phyloP scores from a whole-genome alignment of 176 grass and related monocot genomes.

The maize (Zea mays) region DNA sequence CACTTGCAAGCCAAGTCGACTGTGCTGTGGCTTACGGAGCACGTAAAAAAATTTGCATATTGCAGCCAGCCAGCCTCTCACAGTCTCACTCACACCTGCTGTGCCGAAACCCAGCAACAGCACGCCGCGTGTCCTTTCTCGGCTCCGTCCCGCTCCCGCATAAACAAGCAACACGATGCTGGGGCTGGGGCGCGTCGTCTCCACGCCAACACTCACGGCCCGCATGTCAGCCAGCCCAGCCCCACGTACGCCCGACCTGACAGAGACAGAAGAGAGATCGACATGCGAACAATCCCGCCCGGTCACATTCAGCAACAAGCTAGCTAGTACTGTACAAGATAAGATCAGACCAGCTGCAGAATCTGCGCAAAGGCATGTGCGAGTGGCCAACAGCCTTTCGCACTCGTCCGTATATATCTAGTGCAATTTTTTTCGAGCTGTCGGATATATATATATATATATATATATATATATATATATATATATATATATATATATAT shows the following conservation, averaged over 20 bases:
- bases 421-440: too few species aligned
- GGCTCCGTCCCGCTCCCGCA: not conserved
- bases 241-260: not conserved
- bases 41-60: too few species aligned
- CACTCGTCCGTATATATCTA: not conserved
- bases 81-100: too few species aligned
- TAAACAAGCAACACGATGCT: constrained; percentile 7
- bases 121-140: constrained; percentile 32
- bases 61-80: too few species aligned
- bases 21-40: too few species aligned
- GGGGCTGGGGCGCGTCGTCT: not conserved
- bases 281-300: constrained; percentile 18
- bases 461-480: too few species aligned
- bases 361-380: constrained; percentile 52
- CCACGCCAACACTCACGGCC: not conserved
- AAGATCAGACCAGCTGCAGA: constrained; percentile 51
- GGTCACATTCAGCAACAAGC: constrained; percentile 26
- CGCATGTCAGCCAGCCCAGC: not conserved
- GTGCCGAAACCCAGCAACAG: not conserved
- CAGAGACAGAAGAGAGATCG: not conserved
- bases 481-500: too few species aligned
- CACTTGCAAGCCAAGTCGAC: too few species aligned
- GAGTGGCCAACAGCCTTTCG: constrained; percentile 48
- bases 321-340: constrained; percentile 11
- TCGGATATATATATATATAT: too few species aligned